Evolutionary conservation across 2,329 filamentous ascomycete species (phyloP), one percentile per base, ranked within the genome.

Genomic region (Camptophora hylomeconis): DNA sequence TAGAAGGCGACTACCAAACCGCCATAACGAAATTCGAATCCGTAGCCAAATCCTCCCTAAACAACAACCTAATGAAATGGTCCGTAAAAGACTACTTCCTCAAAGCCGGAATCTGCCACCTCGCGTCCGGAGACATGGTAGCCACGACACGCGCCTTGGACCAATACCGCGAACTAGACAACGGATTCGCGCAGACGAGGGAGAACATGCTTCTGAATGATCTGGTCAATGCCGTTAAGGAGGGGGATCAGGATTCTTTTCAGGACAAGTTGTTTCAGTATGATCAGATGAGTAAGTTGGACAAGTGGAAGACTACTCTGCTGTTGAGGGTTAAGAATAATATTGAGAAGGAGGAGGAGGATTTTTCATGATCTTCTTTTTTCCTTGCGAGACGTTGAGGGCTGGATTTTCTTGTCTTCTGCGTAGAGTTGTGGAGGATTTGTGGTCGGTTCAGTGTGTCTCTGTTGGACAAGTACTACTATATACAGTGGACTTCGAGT

Each of bases 241-340:
- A 72, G 17, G 75, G 76, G 32, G 81, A 92, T 46, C 76, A 80
- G 52, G 83, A 93, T 46, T 65, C 68, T 37, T 95, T 92, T 48
- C 72, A 78, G 13, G 82, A 92, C 49, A 84, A 86, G 53, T 58
- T 89, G 39, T 92, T 80, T 63, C 75, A 87, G 53, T 95, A 73
- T 50, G 84, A 94, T 53, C 81, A 92, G 61, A 67, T 93, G 60
- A 89, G 76, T 60, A 89, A 89, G 65, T 61, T 95, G 48, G 86
- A 94, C 52, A 89, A 87, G 63, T 95, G 87, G 87, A 93, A 94
- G 77, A 93, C 81, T 28, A 81, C 78, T 17, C 62, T 93, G 33
- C 56, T 93, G 39, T 60, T 92, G 48, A 71, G 75, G 44, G 69
- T 94, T 47, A 94, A 94, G 75, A 75, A 76, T 46, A 66, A 66